These are phyloP conservation scores for Penstemon davidsonii DNA, from an alignment of 257 asterid species.

Conservation along the genomic window DNA sequence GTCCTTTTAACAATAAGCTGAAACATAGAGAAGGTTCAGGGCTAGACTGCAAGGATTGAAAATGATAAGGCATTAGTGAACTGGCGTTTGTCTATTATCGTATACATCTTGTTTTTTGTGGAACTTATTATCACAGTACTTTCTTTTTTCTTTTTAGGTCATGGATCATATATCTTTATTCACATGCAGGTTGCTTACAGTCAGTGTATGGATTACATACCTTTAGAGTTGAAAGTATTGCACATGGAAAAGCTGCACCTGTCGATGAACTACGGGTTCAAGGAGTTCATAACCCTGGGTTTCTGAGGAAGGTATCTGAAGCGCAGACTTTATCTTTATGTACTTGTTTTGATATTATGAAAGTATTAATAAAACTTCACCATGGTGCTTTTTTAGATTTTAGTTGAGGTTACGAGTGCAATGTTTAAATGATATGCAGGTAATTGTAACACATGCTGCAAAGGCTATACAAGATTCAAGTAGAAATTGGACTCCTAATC, in stretches of 20 bases:
- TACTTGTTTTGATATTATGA: conserved; percentile 1
- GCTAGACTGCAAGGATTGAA: background rate
- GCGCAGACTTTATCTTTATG: background rate
- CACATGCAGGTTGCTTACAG: conserved; percentile 61
- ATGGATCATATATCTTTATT: conserved; percentile 5
- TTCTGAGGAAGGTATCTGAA: conserved; percentile 53
- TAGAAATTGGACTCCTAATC: conserved; percentile 39
- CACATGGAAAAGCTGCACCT: conserved; percentile 66
- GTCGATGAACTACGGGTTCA: conserved; percentile 70
- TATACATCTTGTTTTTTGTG: conserved; percentile 1
- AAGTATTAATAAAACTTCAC: background rate
- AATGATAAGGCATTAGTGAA: background rate
- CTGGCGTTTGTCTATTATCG: too few relatives aligned
- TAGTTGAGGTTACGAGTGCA: background rate
- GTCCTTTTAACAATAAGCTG: too few relatives aligned
- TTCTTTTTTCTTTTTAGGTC: background rate
- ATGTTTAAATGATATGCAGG: conserved; percentile 36
- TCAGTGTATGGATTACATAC: conserved; percentile 61
- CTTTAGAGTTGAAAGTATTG: conserved; percentile 65
- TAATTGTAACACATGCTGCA: conserved; percentile 58
- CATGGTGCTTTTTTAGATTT: background rate
- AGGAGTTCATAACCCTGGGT: conserved; percentile 58
- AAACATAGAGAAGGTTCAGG: background rate
- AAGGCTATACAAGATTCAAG: conserved; percentile 47
- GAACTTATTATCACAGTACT: background rate